phyloP scores from a whole-genome alignment of 768 basidiomycete species.

The Grammothele lineata region DNA sequence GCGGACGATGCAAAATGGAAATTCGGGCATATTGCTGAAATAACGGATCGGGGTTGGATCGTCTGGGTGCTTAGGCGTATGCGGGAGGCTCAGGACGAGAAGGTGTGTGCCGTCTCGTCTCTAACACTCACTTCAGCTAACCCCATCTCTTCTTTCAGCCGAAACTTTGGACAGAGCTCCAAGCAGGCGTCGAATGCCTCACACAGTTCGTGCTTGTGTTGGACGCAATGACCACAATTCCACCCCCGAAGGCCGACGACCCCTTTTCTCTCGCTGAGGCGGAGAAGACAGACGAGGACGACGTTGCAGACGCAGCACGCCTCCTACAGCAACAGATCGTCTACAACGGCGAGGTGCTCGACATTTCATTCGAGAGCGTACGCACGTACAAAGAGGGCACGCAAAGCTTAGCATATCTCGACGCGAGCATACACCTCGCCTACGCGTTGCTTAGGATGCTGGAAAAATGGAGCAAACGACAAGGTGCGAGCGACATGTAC shows the following conservation, averaged over 20 bases:
- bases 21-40: constrained; percentile 77
- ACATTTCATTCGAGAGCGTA: constrained; percentile 77
- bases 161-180: constrained; percentile 89
- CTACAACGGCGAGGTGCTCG: constrained; percentile 93
- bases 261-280: constrained; percentile 7
- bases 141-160: constrained; percentile 50
- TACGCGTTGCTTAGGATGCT: constrained; percentile 87
- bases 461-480: constrained; percentile 80
- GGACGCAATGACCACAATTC: constrained; percentile 69
- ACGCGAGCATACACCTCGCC: constrained; percentile 78
- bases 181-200: constrained; percentile 91
- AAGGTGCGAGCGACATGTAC: constrained; percentile 61
- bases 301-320: constrained; percentile 70
- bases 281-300: constrained; percentile 5
- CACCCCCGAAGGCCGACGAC: constrained; percentile 29
- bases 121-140: too few species aligned
- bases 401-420: constrained; percentile 76
- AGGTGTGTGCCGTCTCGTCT: constrained; percentile 43
- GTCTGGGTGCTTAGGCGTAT: constrained; percentile 88
- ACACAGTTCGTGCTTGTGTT: constrained; percentile 89
- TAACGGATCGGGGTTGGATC: constrained; percentile 83
- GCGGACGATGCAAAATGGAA: constrained; percentile 44
- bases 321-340: constrained; percentile 86
- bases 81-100: constrained; percentile 86
- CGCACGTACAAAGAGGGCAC: constrained; percentile 77